phyloP scores from a whole-genome alignment of 495 filamentous ascomycete species.

The Cenococcum geophilum region DNA sequence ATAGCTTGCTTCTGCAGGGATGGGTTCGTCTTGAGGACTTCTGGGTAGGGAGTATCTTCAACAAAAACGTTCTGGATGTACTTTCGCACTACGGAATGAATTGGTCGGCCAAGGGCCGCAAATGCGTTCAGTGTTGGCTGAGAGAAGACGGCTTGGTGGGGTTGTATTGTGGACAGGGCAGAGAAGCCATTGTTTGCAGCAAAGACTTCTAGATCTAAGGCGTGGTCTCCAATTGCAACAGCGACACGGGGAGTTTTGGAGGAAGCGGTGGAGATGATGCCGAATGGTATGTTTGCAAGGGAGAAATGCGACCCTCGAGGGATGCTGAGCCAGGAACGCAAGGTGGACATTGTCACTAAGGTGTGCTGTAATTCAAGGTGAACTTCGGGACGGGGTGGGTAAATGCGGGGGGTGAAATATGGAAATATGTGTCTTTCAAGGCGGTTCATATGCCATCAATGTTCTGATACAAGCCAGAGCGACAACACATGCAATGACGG shows the following conservation, averaged over 20 bases:
- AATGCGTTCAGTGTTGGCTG: slow-evolving; percentile 75
- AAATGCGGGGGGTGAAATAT: background rate
- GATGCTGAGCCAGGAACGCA: slow-evolving; percentile 58
- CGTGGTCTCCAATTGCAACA: slow-evolving; percentile 71
- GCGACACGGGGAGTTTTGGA: slow-evolving; percentile 56
- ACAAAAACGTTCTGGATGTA: slow-evolving; percentile 69
- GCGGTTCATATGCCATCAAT: background rate
- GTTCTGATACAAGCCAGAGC: background rate
- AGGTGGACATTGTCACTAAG: slow-evolving; percentile 47
- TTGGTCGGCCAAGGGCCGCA: slow-evolving; percentile 64
- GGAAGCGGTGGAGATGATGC: slow-evolving; percentile 63
- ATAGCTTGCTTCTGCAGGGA: slow-evolving; percentile 49
- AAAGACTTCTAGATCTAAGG: slow-evolving; percentile 69
- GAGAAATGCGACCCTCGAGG: slow-evolving; percentile 68
- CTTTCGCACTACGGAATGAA: slow-evolving; percentile 65
- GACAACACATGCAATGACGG: background rate
- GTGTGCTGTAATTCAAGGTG: background rate
- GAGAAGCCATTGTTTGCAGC: slow-evolving; percentile 54
- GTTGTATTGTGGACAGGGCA: slow-evolving; percentile 51
- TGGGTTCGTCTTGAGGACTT: slow-evolving; percentile 54
- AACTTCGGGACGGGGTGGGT: background rate
- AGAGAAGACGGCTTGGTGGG: slow-evolving; percentile 56
- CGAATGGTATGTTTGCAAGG: slow-evolving; percentile 86
- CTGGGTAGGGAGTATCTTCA: slow-evolving; percentile 51
- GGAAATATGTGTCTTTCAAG: background rate